phyloP scores from a whole-genome alignment of 805 yeast species.

The Candida adriatica region DNA sequence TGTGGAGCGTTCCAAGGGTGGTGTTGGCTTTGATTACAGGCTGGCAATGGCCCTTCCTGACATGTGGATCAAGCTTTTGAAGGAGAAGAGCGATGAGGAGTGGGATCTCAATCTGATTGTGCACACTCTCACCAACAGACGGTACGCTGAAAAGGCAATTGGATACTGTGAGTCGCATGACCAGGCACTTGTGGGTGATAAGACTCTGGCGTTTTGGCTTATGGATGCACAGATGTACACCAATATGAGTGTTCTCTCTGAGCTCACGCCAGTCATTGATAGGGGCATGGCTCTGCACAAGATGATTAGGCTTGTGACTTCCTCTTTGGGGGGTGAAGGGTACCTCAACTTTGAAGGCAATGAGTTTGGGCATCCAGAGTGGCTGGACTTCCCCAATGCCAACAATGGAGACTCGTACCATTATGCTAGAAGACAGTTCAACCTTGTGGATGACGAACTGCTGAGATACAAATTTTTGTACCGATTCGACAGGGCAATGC shows the following conservation, averaged over 20 bases:
- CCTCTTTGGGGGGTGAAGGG: constrained; percentile 94
- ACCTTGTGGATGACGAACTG: constrained; percentile 70
- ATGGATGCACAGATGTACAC: constrained; percentile 99
- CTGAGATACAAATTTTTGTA: constrained; percentile 74
- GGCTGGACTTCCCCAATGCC: constrained; percentile 94
- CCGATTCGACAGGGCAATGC: constrained; percentile 83
- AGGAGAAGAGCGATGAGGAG: constrained; percentile 77
- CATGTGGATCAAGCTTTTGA: constrained; percentile 95
- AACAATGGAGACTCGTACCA: constrained; percentile 87
- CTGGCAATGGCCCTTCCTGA: constrained; percentile 97
- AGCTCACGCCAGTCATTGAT: constrained; percentile 70
- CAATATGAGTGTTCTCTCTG: constrained; percentile 75
- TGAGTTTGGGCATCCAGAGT: constrained; percentile 98
- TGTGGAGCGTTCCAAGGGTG: constrained; percentile 65
- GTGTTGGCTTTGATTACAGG: constrained; percentile 90
- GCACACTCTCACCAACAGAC: constrained; percentile 77
- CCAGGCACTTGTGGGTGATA: constrained; percentile 96
- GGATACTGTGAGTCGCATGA: constrained; percentile 94
- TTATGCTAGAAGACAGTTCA: constrained; percentile 94
- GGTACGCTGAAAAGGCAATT: constrained; percentile 83
- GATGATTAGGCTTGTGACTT: constrained; percentile 81
- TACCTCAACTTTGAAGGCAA: constrained; percentile 95
- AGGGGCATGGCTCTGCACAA: constrained; percentile 91
- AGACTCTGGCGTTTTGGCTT: constrained; percentile 93
- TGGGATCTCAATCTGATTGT: constrained; percentile 86